phyloP scores from a whole-genome alignment of 164 flowering plant species.

The Stephania japonica region DNA sequence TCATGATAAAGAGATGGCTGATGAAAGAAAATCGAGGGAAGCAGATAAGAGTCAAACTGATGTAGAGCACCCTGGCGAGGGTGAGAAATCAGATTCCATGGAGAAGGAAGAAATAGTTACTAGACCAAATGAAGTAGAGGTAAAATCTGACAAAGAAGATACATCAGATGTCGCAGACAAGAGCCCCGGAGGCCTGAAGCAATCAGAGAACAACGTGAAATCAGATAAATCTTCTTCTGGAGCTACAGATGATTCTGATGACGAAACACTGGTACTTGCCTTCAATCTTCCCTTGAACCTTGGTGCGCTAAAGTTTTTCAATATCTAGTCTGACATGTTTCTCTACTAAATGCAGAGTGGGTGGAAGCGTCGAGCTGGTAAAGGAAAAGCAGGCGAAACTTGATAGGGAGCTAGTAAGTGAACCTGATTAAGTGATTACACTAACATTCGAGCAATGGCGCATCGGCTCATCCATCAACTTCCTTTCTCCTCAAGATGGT shows the following conservation, averaged over 20 bases:
- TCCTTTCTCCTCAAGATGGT: neutral
- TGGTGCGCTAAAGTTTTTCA: neutral
- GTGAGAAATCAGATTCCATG: conserved; percentile 15
- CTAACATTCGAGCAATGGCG: neutral
- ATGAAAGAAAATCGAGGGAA: conserved; percentile 20
- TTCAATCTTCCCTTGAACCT: neutral
- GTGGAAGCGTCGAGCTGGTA: conserved; percentile 50
- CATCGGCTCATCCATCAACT: neutral
- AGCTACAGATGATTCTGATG: conserved; percentile 48
- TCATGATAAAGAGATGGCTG: conserved; percentile 21
- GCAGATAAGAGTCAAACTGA: conserved; percentile 17
- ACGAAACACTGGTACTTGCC: conserved; percentile 67
- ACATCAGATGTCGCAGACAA: conserved; percentile 20
- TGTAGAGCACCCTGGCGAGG: conserved; percentile 20
- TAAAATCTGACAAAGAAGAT: conserved; percentile 24
- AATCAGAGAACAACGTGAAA: conserved; percentile 9
- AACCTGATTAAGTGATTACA: neutral
- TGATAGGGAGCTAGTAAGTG: neutral
- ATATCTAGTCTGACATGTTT: neutral
- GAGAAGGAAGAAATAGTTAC: conserved; percentile 15
- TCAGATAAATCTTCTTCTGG: conserved; percentile 18
- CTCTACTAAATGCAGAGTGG: conserved; percentile 37
- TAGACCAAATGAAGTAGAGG: conserved; percentile 15
- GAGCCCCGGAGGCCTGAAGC: conserved; percentile 2
- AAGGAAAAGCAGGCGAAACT: conserved; percentile 25